Base-by-base conservation (phyloP, 495 filamentous ascomycete species). In the Aspergillus bertholletiae region DNA sequence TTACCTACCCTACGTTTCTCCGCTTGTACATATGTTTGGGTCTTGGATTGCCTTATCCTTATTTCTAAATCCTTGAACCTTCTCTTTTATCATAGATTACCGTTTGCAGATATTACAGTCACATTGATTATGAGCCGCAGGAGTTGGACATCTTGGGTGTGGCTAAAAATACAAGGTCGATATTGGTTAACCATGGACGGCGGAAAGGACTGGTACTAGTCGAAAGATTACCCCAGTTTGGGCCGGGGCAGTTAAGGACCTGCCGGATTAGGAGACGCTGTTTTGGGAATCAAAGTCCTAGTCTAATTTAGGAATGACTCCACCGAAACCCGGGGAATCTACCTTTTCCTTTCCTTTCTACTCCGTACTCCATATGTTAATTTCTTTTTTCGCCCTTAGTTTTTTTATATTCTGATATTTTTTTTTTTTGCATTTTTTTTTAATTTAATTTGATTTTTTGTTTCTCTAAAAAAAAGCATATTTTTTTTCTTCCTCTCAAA, bases 201-300 rank as follows among this genome's bases (percentile, higher is more conserved):
- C 17, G 13, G 28, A 11, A 13, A 23, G 24, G 21, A 27, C 22
- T 26, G 34, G 49, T 34, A 32, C 22, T 23, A 35, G 24, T 26
- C 40, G 30, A 20, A 12, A 52, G 41, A 40, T 28, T 51, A 61
- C 41, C 51, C 54, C 28, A 45, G 52, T 53, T 57, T 44, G n/a
- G n/a, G 8, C 26, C 26, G 26, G 26, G 23, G 50, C n/a, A 44
- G 32, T 46, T 66, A 60, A 51, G 56, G 60, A 67, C 65, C 65
- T 69, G 60, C 66, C 66, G 63, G 48, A 61, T 65, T 24, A 46
- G 61, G 63, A 45, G 52, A 48, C 21, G 22, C 58, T 57, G 49
- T 21, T 43, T 53, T 50, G 39, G 56, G 39, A 41, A 37, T 51
- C 28, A 52, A 15, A 15, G 8, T 26, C 54, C 55, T 35, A 49